Percentiles rank a stretch among this genome's conserved stretches.
These are phyloP conservation scores for Rhodosporidiobolus odoratus DNA, from an alignment of 768 basidiomycete species.

Conservation along the genomic window DNA sequence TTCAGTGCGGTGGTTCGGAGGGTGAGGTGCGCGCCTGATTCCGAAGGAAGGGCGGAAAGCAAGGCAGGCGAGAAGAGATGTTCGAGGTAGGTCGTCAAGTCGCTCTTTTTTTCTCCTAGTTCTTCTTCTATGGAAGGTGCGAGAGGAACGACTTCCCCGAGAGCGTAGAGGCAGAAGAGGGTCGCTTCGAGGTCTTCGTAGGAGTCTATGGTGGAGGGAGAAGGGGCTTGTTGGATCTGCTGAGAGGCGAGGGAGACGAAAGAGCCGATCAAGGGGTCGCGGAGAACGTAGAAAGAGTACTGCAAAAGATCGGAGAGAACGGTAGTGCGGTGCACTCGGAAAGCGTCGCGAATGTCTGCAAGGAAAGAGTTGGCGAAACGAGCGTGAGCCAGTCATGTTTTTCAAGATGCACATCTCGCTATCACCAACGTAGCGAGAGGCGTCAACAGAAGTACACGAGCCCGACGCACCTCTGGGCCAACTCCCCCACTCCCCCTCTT, in stretches of 20 bases:
- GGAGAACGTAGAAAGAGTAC: slow-evolving; percentile 47
- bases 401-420: neutral
- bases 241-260: slow-evolving; percentile 42
- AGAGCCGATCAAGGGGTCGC: slow-evolving; percentile 46
- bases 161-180: slow-evolving; percentile 46
- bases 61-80: slow-evolving; percentile 60
- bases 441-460: neutral
- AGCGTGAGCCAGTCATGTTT: neutral
- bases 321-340: slow-evolving; percentile 33
- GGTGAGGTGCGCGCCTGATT: slow-evolving; percentile 62
- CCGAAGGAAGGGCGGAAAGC: slow-evolving; percentile 57
- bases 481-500: slow-evolving; percentile 4
- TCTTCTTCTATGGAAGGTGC: slow-evolving; percentile 38
- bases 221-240: slow-evolving; percentile 34
- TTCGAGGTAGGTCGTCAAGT: slow-evolving; percentile 56
- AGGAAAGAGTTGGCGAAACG: neutral
- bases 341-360: slow-evolving; percentile 37
- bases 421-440: neutral
- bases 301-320: slow-evolving; percentile 38
- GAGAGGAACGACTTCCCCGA: slow-evolving; percentile 49
- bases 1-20: slow-evolving; percentile 46
- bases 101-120: slow-evolving; percentile 47
- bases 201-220: slow-evolving; percentile 1
- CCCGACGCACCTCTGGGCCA: slow-evolving; percentile 39
- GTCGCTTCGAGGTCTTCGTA: slow-evolving; percentile 48